These are phyloP conservation scores for Diaporthe eres DNA, from an alignment of 2,329 filamentous ascomycete genomes.

Conservation along the genomic window DNA sequence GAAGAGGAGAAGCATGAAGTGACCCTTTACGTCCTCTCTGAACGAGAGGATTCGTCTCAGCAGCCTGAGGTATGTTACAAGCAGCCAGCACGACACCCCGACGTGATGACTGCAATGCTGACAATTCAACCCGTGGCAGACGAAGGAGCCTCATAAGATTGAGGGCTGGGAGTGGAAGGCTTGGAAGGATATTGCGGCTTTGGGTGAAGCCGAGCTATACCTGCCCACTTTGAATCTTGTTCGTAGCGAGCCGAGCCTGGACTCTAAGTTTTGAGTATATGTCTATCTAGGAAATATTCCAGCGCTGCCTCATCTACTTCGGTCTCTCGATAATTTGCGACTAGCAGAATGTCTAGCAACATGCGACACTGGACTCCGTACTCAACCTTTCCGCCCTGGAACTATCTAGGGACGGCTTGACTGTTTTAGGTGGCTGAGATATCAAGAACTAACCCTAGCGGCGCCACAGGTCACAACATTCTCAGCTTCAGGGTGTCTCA, in stretches of 20 bases:
- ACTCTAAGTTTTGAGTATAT: conserved; percentile 25
- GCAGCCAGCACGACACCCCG: conserved; percentile 19
- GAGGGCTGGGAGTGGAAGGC: conserved; percentile 63
- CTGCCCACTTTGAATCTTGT: conserved; percentile 57
- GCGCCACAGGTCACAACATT: too few relatives aligned
- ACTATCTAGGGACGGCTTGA: too few relatives aligned
- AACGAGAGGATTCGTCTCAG: conserved; percentile 60
- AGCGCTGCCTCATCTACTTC: neutral
- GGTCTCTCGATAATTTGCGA: neutral
- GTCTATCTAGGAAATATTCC: neutral
- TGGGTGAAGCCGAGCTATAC: conserved; percentile 54
- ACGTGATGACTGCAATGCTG: neutral
- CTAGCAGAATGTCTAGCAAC: neutral
- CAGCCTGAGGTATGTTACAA: conserved; percentile 66
- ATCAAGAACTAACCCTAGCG: too few relatives aligned
- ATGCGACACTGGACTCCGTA: neutral
- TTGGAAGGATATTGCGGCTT: conserved; percentile 59
- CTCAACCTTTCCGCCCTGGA: neutral
- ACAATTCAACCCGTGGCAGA: conserved; percentile 46
- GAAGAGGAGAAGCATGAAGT: conserved; percentile 77
- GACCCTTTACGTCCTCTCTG: conserved; percentile 76
- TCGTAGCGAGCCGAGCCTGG: conserved; percentile 22
- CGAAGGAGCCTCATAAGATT: conserved; percentile 65
- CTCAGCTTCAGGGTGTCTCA: too few relatives aligned
- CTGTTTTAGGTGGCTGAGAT: too few relatives aligned